Percentiles rank a stretch among this genome's conserved stretches.
These are phyloP conservation scores for Boeremia exigua DNA, from an alignment of 2,329 filamentous ascomycete species.

Conservation along the genomic window DNA sequence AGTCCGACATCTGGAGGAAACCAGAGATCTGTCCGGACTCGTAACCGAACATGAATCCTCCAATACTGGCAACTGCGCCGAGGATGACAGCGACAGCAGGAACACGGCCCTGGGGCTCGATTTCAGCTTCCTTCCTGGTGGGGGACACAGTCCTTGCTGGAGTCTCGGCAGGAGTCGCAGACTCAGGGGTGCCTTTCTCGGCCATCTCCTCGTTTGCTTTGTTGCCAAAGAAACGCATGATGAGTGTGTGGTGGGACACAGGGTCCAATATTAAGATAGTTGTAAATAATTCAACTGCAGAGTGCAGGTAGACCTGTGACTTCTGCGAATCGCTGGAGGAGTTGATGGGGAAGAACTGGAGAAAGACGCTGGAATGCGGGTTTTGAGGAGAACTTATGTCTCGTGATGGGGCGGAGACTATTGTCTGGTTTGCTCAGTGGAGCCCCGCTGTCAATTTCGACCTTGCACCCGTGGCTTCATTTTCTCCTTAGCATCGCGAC, in stretches of 20 bases:
- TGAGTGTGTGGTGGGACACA: constrained; percentile 9
- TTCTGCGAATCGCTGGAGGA: constrained; percentile 21
- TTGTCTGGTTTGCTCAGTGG: constrained; percentile 26
- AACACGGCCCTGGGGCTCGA: constrained; percentile 31
- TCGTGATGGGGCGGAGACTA: constrained; percentile 22
- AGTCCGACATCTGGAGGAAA: constrained; percentile 46
- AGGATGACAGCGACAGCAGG: constrained; percentile 39
- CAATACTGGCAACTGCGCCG: constrained; percentile 42
- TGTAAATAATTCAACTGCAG: constrained; percentile 3
- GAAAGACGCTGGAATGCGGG: constrained; percentile 23
- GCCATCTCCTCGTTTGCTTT: constrained; percentile 21
- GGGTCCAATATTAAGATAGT: constrained; percentile 6
- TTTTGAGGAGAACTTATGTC: constrained; percentile 34
- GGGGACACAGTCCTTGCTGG: constrained; percentile 33
- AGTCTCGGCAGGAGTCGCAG: constrained; percentile 31
- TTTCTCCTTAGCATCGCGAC: constrained; percentile 23
- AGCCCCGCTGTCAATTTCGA: constrained; percentile 28
- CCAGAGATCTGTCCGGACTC: constrained; percentile 37
- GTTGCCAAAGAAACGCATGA: constrained; percentile 34
- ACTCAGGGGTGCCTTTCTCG: constrained; percentile 36
- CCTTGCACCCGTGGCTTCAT: constrained; percentile 22
- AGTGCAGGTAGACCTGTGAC: constrained; percentile 7
- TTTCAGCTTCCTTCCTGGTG: constrained; percentile 7
- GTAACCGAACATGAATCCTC: constrained; percentile 47
- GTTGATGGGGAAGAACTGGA: constrained; percentile 16